phyloP scores from a whole-genome alignment of 306 rosid species.

The Alnus glutinosa region DNA sequence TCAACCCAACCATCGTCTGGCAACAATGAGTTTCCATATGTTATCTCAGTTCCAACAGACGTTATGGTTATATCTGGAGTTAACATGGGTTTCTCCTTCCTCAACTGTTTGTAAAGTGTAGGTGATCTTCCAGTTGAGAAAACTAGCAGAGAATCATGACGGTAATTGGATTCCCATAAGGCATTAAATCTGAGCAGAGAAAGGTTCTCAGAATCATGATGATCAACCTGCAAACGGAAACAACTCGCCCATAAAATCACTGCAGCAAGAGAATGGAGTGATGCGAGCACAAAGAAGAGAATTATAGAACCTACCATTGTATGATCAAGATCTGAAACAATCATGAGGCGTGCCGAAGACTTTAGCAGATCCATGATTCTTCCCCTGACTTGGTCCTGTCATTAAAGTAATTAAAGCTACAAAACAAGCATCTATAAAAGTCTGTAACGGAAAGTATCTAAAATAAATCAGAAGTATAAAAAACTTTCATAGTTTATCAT shows the following conservation, averaged over 20 bases:
- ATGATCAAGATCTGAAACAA: conserved; percentile 98
- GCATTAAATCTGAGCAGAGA: conserved; percentile 87
- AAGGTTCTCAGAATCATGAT: conserved; percentile 76
- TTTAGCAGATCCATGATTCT: conserved; percentile 65
- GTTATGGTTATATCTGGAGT: conserved; percentile 90
- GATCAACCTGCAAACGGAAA: conserved; percentile 77
- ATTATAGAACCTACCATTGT: conserved; percentile 66
- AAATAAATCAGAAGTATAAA: background rate
- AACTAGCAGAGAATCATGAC: conserved; percentile 85
- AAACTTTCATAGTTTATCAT: background rate
- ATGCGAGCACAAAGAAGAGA: background rate
- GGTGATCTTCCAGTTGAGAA: conserved; percentile 96
- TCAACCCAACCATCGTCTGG: conserved; percentile 92
- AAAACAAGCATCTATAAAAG: background rate
- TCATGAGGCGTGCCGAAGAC: conserved; percentile 72
- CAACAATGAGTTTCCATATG: conserved; percentile 76
- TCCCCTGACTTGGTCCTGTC: conserved; percentile 36
- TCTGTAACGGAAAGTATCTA: background rate
- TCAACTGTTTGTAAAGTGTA: conserved; percentile 78
- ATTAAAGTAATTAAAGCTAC: conserved; percentile 3
- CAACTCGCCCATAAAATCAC: conserved; percentile 30
- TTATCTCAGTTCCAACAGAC: conserved; percentile 99
- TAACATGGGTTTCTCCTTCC: conserved; percentile 93
- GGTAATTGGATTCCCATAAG: conserved; percentile 83
- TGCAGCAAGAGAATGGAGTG: conserved; percentile 10